Evolutionary conservation across 495 filamentous ascomycete species (phyloP).

Genomic region (Lineolata rhizophorae): DNA sequence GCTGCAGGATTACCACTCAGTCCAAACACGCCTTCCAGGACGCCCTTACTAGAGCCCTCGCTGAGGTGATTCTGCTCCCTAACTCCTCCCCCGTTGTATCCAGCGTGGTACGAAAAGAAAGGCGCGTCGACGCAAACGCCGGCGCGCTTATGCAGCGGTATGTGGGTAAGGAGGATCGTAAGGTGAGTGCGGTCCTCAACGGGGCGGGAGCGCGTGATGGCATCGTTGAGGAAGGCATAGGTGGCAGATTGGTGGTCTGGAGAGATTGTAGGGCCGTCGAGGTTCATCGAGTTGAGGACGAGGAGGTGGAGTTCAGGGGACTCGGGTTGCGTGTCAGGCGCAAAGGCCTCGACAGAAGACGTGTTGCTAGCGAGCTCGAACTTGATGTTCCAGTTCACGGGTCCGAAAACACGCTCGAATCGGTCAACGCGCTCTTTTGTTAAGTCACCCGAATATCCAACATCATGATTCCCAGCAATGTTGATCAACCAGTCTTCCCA

Average conservation of each 20-base stretch:
- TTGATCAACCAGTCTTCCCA: slow-evolving; percentile 71
- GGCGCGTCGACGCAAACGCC: slow-evolving; percentile 74
- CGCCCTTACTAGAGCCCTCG: slow-evolving; percentile 32
- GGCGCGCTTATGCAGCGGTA: slow-evolving; percentile 64
- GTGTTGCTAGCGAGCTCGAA: slow-evolving; percentile 33
- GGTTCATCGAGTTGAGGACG: slow-evolving; percentile 74
- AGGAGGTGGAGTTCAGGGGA: slow-evolving; percentile 52
- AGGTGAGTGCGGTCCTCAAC: slow-evolving; percentile 44
- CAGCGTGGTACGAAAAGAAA: slow-evolving; percentile 46
- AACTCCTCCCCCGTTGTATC: slow-evolving; percentile 40
- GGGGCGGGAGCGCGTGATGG: slow-evolving; percentile 34
- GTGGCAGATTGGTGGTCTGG: slow-evolving; percentile 41
- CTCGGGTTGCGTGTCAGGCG: slow-evolving; percentile 11
- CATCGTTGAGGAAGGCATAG: slow-evolving; percentile 53
- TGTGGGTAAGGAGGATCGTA: slow-evolving; percentile 74
- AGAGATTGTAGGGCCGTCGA: slow-evolving; percentile 59
- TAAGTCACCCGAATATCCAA: slow-evolving; percentile 87
- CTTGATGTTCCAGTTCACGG: slow-evolving; percentile 63
- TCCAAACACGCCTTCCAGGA: slow-evolving; percentile 64
- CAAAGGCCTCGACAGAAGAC: not conserved
- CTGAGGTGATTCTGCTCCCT: slow-evolving; percentile 85
- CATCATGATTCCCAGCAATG: slow-evolving; percentile 83
- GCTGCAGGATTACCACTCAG: slow-evolving; percentile 37
- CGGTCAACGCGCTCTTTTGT: slow-evolving; percentile 44
- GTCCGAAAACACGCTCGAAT: slow-evolving; percentile 68